A percentile compares a stretch with the other conserved stretches of the same genome.
phyloP scores from a whole-genome alignment of 106 monocot genomes.

The Xerophyta viscosa region DNA sequence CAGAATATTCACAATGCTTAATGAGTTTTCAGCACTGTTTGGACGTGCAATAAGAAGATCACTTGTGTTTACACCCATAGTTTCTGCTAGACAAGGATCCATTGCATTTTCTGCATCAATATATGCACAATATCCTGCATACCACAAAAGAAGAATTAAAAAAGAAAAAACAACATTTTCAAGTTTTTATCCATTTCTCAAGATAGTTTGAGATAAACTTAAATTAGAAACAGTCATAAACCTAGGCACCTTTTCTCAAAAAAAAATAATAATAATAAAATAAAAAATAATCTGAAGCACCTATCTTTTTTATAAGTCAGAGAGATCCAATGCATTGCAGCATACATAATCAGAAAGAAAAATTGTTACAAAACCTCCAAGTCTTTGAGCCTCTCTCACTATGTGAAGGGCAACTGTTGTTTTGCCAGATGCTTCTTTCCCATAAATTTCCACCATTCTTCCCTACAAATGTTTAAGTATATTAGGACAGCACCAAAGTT shows the following conservation, averaged over 20 bases:
- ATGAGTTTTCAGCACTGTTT: constrained; percentile 66
- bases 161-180: too few species aligned
- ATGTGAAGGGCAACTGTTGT: constrained; percentile 94
- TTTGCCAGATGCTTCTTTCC: constrained; percentile 89
- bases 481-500: too few species aligned
- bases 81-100: constrained; percentile 46
- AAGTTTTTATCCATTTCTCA: too few species aligned
- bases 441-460: constrained; percentile 90
- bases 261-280: too few species aligned
- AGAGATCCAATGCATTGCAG: too few species aligned
- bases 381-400: constrained; percentile 85
- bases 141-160: background rate
- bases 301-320: too few species aligned
- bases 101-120: constrained; percentile 84
- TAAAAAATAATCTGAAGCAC: too few species aligned
- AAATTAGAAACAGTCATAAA: too few species aligned
- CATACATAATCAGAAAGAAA: too few species aligned
- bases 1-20: constrained; percentile 68
- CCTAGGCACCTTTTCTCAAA: too few species aligned
- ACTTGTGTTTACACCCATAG: constrained; percentile 61
- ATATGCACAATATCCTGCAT: constrained; percentile 84
- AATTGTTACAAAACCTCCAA: constrained; percentile 54
- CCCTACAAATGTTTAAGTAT: constrained; percentile 40
- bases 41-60: constrained; percentile 71
- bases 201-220: too few species aligned